Percentiles rank a stretch among this genome's conserved stretches.
Evolutionary conservation across 1,139 yeast species (phyloP).

Genomic region (Nakaseomyces delphensis): DNA sequence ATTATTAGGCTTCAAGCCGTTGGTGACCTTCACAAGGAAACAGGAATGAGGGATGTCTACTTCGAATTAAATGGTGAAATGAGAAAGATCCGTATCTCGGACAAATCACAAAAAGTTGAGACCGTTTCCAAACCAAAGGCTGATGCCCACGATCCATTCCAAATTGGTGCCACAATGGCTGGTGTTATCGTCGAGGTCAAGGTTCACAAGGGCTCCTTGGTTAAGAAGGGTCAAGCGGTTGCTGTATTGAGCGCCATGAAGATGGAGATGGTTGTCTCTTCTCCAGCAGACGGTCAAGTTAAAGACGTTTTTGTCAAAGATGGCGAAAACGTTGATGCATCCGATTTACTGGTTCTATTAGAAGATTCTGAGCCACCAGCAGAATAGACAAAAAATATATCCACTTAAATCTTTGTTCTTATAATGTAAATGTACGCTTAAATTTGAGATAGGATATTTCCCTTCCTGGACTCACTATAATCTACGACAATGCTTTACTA

Average conservation of each 20-base stretch:
- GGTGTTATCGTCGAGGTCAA: slow-evolving; percentile 96
- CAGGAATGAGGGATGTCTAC: slow-evolving; percentile 93
- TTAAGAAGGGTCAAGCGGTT: slow-evolving; percentile 93
- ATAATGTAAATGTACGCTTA: no score
- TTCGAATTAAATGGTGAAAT: slow-evolving; percentile 97
- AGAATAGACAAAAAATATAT: not conserved
- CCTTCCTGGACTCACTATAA: no score
- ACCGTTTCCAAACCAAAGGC: slow-evolving; percentile 87
- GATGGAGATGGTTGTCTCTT: slow-evolving; percentile 98
- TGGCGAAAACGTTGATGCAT: slow-evolving; percentile 93
- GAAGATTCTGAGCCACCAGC: slow-evolving; percentile 18
- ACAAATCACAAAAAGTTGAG: slow-evolving; percentile 77
- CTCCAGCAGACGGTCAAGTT: slow-evolving; percentile 81
- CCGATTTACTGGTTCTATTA: slow-evolving; percentile 50
- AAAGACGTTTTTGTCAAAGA: slow-evolving; percentile 70
- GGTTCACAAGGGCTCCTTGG: slow-evolving; percentile 76
- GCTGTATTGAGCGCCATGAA: slow-evolving; percentile 97
- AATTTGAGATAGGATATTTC: no score
- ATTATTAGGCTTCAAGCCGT: slow-evolving; percentile 87
- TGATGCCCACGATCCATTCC: slow-evolving; percentile 73
- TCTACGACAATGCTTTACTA: not conserved
- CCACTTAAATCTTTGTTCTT: not conserved
- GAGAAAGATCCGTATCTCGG: slow-evolving; percentile 89
- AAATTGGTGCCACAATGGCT: slow-evolving; percentile 98
- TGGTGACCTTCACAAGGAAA: slow-evolving; percentile 75